Percentiles rank a stretch among this genome's conserved stretches.
Evolutionary conservation across 768 basidiomycete genomes (phyloP).

Genomic region (Mycena indigotica): DNA sequence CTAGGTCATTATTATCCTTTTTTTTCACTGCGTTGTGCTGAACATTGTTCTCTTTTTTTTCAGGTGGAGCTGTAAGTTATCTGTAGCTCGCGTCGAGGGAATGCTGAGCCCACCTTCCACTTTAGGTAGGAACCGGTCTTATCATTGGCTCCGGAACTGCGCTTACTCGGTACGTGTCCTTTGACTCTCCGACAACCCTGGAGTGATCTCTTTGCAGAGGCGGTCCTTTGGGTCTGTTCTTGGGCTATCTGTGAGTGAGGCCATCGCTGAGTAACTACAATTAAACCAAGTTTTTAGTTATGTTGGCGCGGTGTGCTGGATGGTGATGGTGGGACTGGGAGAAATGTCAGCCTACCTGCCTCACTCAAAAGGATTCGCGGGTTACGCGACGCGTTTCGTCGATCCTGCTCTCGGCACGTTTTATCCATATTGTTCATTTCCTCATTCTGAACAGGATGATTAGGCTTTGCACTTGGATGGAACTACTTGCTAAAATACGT

Average conservation of each 20-base stretch:
- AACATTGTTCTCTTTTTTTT: too few relatives aligned
- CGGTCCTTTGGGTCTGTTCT: conserved; percentile 48
- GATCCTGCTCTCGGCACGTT: conserved; percentile 62
- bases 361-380: conserved; percentile 62
- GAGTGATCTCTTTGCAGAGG: too few relatives aligned
- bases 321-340: conserved; percentile 59
- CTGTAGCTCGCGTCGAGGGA: too few relatives aligned
- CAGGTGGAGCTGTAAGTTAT: too few relatives aligned
- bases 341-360: conserved; percentile 57
- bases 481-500: conserved; percentile 64
- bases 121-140: conserved; percentile 57
- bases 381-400: conserved; percentile 65
- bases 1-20: too few relatives aligned
- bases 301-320: conserved; percentile 58
- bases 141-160: conserved; percentile 65
- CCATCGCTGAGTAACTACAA: neutral
- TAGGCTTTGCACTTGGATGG: conserved; percentile 62
- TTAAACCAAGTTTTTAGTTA: conserved; percentile 23
- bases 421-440: conserved; percentile 14
- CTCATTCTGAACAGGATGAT: neutral
- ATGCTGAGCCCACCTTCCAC: conserved; percentile 27
- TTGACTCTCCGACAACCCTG: too few relatives aligned
- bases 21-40: too few relatives aligned
- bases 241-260: conserved; percentile 35
- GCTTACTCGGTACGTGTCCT: conserved; percentile 47